phyloP scores from a whole-genome alignment of 495 filamentous ascomycete species.

The Tricharina praecox region DNA sequence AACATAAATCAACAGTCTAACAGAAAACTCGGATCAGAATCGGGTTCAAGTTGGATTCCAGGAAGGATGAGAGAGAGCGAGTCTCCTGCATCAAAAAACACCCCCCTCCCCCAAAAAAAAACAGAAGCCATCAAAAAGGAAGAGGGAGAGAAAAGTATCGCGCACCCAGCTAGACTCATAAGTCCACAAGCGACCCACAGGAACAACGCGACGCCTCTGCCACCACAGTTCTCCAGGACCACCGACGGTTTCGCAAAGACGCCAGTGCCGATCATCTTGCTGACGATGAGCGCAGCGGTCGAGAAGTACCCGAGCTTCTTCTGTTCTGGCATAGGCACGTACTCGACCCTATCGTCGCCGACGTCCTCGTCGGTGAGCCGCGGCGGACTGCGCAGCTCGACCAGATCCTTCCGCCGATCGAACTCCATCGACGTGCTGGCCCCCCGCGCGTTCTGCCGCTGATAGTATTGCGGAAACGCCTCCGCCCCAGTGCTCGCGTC shows the following conservation, averaged over 20 bases:
- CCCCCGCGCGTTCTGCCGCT: constrained; percentile 1
- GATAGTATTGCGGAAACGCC: constrained; percentile 15
- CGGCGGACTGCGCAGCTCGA: background rate
- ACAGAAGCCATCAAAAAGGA: no score
- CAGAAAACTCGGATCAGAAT: background rate
- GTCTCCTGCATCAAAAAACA: no score
- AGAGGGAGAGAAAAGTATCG: no score
- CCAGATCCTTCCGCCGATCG: background rate
- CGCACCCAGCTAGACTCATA: constrained; percentile 22
- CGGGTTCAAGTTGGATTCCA: no score
- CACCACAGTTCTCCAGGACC: constrained; percentile 14
- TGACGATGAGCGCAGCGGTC: constrained; percentile 23
- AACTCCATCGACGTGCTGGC: background rate
- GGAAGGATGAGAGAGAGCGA: no score
- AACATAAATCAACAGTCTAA: constrained; percentile 20
- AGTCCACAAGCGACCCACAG: constrained; percentile 24
- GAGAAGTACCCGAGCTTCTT: constrained; percentile 23
- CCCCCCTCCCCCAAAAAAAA: no score
- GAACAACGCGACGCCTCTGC: constrained; percentile 19
- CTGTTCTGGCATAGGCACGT: constrained; percentile 20
- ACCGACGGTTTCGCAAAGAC: constrained; percentile 22
- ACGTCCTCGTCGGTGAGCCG: constrained; percentile 1
- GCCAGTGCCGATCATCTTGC: constrained; percentile 27
- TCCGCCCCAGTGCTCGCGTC: background rate
- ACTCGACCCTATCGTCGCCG: constrained; percentile 9